Conservation (phyloP, 768 basidiomycete genomes). For the Peribolospora kevripleyi region DNA sequence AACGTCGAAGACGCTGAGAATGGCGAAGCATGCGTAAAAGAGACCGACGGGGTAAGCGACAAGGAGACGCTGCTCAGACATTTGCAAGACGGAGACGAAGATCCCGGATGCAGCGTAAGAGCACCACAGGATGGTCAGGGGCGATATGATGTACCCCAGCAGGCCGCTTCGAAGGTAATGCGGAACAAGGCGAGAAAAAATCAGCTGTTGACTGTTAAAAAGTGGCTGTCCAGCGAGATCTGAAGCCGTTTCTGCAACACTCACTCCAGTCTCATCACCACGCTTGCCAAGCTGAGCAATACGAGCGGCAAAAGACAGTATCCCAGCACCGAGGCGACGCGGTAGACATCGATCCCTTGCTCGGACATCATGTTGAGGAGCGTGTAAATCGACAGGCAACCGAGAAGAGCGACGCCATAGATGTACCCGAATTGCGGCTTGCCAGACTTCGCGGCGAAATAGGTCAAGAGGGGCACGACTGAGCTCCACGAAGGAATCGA, state of each 20-base stretch:
- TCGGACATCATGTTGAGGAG: constrained; percentile 94
- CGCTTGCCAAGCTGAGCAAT: constrained; percentile 66
- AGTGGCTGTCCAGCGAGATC: neutral
- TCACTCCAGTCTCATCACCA: constrained; percentile 66
- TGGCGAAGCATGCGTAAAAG: constrained; percentile 77
- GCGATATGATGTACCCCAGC: constrained; percentile 61
- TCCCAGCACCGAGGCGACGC: constrained; percentile 79
- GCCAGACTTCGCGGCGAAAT: constrained; percentile 47
- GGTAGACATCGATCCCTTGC: constrained; percentile 80
- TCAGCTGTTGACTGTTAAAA: constrained; percentile 3
- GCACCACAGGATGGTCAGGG: constrained; percentile 78
- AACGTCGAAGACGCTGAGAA: constrained; percentile 69
- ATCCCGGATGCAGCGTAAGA: constrained; percentile 88
- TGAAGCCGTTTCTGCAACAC: constrained; percentile 17
- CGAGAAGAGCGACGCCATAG: constrained; percentile 90
- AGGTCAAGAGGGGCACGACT: neutral
- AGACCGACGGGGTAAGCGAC: constrained; percentile 92
- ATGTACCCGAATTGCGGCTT: constrained; percentile 98
- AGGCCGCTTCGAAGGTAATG: constrained; percentile 31
- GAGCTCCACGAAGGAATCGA: neutral
- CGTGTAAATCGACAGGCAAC: constrained; percentile 71
- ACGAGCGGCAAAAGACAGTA: constrained; percentile 96
- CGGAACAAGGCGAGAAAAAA: neutral
- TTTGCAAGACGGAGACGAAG: constrained; percentile 78
- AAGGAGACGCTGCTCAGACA: constrained; percentile 82